Evolutionary conservation across 202 grass and related monocot genomes (phyloP).

Genomic region (Zizania palustris): DNA sequence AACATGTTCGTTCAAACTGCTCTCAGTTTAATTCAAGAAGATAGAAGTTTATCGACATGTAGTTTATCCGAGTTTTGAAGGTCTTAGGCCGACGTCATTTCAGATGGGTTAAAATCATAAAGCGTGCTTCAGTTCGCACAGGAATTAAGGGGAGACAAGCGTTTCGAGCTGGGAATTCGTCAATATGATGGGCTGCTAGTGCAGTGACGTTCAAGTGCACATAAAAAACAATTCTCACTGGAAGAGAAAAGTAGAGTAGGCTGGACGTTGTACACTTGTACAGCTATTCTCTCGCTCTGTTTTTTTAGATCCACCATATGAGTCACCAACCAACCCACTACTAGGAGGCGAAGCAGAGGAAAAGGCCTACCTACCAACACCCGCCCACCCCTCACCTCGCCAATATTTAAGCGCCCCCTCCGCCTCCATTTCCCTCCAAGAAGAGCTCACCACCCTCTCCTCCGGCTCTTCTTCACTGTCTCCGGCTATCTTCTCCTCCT

Average conservation of each 20-base stretch:
- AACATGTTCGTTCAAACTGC: neutral
- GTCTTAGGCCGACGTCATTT: neutral
- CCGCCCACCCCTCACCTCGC: constrained; percentile 12
- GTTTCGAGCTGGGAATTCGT: neutral
- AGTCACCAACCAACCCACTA: constrained; percentile 51
- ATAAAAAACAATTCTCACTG: neutral
- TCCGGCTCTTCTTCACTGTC: constrained; percentile 53
- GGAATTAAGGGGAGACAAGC: neutral
- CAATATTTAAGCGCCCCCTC: constrained; percentile 54
- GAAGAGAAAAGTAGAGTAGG: neutral
- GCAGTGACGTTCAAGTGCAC: neutral
- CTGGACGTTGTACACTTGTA: neutral
- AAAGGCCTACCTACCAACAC: constrained; percentile 43
- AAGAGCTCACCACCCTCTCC: constrained; percentile 46
- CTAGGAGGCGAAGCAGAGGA: neutral
- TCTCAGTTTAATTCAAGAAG: no score
- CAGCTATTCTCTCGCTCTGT: neutral
- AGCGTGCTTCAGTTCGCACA: neutral
- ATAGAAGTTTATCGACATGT: no score
- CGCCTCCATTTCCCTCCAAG: constrained; percentile 50
- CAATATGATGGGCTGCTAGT: neutral
- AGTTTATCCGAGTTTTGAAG: neutral
- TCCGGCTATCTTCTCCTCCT: constrained; percentile 16
- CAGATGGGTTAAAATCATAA: neutral
- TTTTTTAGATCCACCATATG: constrained; percentile 20